Evolutionary conservation across 1,284 basidiomycete genomes (phyloP), one percentile per base, ranked within the genome.

Genomic region (Singerocomus rubriflavus): DNA sequence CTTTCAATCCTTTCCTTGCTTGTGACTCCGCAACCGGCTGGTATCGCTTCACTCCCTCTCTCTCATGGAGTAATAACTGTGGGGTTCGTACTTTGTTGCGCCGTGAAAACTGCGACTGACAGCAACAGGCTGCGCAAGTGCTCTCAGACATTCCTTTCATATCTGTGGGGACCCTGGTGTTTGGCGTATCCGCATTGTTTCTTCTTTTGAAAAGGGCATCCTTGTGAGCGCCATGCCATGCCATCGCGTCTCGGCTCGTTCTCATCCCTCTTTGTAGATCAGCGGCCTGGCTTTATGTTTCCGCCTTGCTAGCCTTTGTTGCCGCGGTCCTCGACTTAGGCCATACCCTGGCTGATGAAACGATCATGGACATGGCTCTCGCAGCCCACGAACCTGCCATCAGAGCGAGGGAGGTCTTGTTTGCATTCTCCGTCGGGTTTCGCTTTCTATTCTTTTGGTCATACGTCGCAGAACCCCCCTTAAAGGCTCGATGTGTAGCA

Each of bases 371-470:
- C 16, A 51, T 65, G 8, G 58, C 62, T 13, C 51, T 49, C 11
- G 46, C 60, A 14, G 63, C 61, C 21, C 59, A 67, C n/a, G 57
- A 62, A 26, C 57, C 65, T 2, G 67, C 83, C 34, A 68, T 79
- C 34, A 74, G 73, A 44, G 67, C 77, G 8, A 80, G 85, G 40
- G 88, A 89, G 63, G 70, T 85, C 27, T 70, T 77, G 44, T 73
- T 82, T 52, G 72, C 82, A 5, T 58, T 86, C 14, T 79, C 85
- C 11, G 64, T 78, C 48, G 82, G 81, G 4, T 67, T 81, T 42
- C 76, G 82, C 37, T 82, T 81, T 60, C 62, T 88, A 14, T 88
- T 83, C 62, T 82, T 82, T 54, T 90, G 87, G 88, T 69, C 67
- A 38, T 79, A 81, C 52, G 79, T 84, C 34, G 75, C 79, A 17